A percentile compares a stretch with the other conserved stretches of the same genome.
These are phyloP conservation scores for Rosa lucieae DNA, from an alignment of 306 rosid genomes.

Conservation along the genomic window DNA sequence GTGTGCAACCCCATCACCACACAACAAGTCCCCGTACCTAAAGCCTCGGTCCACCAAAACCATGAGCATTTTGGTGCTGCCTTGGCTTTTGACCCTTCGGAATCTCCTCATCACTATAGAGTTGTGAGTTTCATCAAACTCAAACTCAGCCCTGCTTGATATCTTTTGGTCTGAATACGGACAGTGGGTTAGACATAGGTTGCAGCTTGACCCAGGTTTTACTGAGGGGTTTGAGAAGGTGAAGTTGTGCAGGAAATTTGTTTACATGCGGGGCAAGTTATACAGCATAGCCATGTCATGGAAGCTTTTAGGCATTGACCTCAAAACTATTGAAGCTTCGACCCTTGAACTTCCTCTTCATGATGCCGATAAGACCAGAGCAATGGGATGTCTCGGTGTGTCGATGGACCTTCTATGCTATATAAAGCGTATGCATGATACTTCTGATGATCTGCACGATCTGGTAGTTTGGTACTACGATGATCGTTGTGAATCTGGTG, in stretches of 20 bases:
- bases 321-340: background rate
- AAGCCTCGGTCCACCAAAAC: background rate
- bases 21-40: background rate
- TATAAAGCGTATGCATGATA: background rate
- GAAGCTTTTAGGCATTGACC: background rate
- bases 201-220: conserved; percentile 3
- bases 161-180: background rate
- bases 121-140: background rate
- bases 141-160: background rate
- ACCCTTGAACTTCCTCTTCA: background rate
- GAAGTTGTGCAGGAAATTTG: background rate
- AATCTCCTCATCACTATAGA: background rate
- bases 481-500: background rate
- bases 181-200: background rate
- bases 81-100: conserved; percentile 5
- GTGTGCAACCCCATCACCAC: background rate
- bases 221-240: background rate
- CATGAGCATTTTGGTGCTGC: background rate
- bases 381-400: conserved; percentile 5
- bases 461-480: background rate
- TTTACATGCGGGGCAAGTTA: background rate
- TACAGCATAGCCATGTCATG: background rate
- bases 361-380: background rate
- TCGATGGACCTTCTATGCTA: background rate
- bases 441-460: background rate